Evolutionary conservation across 495 filamentous ascomycete species (phyloP).

Genomic region (Annulohypoxylon nitens): DNA sequence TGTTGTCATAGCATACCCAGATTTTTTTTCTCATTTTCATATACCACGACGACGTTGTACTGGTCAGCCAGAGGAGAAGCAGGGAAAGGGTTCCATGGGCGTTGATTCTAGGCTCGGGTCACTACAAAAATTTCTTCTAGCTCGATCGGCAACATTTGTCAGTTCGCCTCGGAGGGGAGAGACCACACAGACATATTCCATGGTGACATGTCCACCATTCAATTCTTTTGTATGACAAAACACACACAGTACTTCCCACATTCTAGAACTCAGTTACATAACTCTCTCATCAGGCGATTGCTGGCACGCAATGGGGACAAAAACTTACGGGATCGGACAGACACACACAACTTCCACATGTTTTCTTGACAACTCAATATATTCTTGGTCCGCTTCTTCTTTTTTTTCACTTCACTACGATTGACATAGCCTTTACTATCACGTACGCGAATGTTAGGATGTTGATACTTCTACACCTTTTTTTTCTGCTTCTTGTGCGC

Average conservation of each 20-base stretch:
- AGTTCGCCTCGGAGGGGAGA: background rate
- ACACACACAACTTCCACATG: background rate
- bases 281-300: slow-evolving; percentile 34
- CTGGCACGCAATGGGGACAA: slow-evolving; percentile 42
- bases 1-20: slow-evolving; percentile 44
- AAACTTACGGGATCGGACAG: slow-evolving; percentile 23
- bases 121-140: slow-evolving; percentile 35
- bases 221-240: slow-evolving; percentile 46
- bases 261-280: slow-evolving; percentile 32
- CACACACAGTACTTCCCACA: slow-evolving; percentile 11
- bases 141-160: slow-evolving; percentile 26
- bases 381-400: slow-evolving; percentile 28
- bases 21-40: slow-evolving; percentile 33
- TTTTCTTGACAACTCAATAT: slow-evolving; percentile 29
- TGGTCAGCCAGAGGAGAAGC: slow-evolving; percentile 32
- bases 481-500: background rate
- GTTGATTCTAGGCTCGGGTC: slow-evolving; percentile 43
- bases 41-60: slow-evolving; percentile 42
- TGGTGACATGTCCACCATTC: slow-evolving; percentile 45
- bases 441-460: slow-evolving; percentile 40
- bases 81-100: slow-evolving; percentile 41
- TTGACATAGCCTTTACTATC: background rate
- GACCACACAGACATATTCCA: slow-evolving; percentile 12
- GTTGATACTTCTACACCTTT: background rate
- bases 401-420: background rate